Conservation (phyloP, 257 asterid species). For the Gentiana dahurica region DNA sequence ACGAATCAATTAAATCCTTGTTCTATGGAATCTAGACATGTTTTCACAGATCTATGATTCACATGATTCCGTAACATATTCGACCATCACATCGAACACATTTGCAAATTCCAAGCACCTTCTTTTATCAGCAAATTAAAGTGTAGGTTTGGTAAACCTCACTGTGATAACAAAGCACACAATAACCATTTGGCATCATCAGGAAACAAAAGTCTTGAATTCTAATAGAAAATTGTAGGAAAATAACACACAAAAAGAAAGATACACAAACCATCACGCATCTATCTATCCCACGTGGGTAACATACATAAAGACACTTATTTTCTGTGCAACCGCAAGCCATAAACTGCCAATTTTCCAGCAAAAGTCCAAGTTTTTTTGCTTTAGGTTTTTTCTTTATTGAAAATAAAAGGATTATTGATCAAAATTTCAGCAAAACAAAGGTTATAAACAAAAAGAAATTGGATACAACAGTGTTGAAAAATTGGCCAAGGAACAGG, state of each 20-base stretch:
- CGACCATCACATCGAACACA: background rate
- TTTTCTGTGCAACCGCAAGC: background rate
- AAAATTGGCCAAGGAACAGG: background rate
- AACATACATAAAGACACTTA: background rate
- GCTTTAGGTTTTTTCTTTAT: too few species aligned
- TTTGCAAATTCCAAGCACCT: too few species aligned
- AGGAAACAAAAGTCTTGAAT: background rate
- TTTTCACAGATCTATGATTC: background rate
- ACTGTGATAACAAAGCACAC: background rate
- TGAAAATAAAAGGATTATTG: background rate
- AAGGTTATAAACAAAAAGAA: background rate
- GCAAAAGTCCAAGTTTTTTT: too few species aligned
- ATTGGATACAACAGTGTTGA: background rate
- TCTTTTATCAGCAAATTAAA: background rate
- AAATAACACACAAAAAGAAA: background rate
- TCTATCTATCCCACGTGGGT: background rate
- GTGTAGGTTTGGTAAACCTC: background rate
- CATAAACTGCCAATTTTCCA: background rate
- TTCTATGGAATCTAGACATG: background rate
- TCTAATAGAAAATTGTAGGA: background rate
- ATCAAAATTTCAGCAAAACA: background rate
- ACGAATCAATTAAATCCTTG: background rate
- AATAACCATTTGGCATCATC: background rate
- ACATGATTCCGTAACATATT: background rate
- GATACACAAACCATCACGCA: background rate